Base-by-base conservation (phyloP, 2,329 filamentous ascomycete genomes). In the Arthrinium phaeospermum region DNA sequence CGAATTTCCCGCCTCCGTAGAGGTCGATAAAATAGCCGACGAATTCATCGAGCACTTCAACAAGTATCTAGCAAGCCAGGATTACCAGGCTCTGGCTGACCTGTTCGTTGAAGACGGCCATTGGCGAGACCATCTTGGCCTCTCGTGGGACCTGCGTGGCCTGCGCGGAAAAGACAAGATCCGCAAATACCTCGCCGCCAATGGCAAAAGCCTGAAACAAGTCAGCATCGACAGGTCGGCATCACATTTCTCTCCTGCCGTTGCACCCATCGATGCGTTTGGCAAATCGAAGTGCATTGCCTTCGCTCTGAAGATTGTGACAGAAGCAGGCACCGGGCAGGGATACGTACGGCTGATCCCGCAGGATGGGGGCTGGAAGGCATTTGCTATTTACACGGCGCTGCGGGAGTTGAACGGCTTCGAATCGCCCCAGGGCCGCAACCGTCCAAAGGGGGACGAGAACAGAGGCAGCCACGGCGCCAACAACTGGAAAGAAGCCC, bases 341-440 rank as follows among this genome's bases (percentile, higher is more conserved):
- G 92, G 91, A 1, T 75, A 93, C 1, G 83, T 88, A 0, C 83
- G 89, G 4, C 78, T 93, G 0, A 83, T 85, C 0, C 79, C 85
- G 49, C 81, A 80, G 0, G 80, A 79, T 3, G 72, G 78, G 0
- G n/a, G 51, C 4, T 93, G 90, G 91, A 91, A 90, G 77, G 87
- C 90, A 0, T 92, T 89, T 74, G 91, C 90, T 1, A 76, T 93
- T 0, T 93, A 90, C 76, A 93, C 91, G 0, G 83, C 85, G 0
- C 81, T 94, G 6, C 77, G 85, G 1, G 85, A 88, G 49, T 74
- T 94, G 6, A 87, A 83, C 4, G 88, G 86, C 0, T 81, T 86
- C 69, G 87, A 90, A 72, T 89, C 93, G 78, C 74, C 75, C 0
- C 78, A 84, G 1, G 83, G 85, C 1, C 77, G 76, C 0, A 84